Evolutionary conservation across 495 filamentous ascomycete genomes (phyloP).

Genomic region (Penicillium angulare): DNA sequence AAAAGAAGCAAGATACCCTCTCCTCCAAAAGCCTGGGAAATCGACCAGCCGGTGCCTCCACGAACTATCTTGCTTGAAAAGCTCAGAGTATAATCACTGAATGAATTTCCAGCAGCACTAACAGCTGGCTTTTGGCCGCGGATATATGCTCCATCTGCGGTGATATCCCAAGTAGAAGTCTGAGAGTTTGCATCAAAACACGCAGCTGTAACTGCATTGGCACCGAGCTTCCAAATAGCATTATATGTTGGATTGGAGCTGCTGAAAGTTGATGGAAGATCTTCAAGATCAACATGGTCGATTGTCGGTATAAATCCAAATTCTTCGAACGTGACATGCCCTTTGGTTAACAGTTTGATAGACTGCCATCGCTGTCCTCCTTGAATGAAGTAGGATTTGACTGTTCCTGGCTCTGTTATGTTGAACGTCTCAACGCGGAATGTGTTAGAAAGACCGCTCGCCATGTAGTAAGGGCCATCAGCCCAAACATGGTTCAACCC

Average conservation of each 20-base stretch:
- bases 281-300: too few species aligned
- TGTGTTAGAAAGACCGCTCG: constrained; percentile 1
- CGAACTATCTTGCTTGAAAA: neutral
- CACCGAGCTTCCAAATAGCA: too few species aligned
- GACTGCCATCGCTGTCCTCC: constrained; percentile 11
- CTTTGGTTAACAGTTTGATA: constrained; percentile 2
- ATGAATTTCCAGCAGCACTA: neutral
- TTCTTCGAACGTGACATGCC: too few species aligned
- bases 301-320: too few species aligned
- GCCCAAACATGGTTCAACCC: neutral
- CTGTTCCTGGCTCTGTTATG: neutral
- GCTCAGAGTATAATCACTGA: neutral
- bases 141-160: constrained; percentile 1
- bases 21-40: neutral
- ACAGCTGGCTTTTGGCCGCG: constrained; percentile 3
- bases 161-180: constrained; percentile 4
- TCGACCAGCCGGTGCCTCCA: neutral
- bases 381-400: constrained; percentile 1
- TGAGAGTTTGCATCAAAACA: neutral
- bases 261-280: too few species aligned
- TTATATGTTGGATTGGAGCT: too few species aligned
- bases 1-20: constrained; percentile 4
- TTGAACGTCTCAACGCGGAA: constrained; percentile 11
- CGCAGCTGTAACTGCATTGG: too few species aligned
- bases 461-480: constrained; percentile 7